Evolutionary conservation across 331 rosid species (phyloP).

Genomic region (Acacia pycnantha): DNA sequence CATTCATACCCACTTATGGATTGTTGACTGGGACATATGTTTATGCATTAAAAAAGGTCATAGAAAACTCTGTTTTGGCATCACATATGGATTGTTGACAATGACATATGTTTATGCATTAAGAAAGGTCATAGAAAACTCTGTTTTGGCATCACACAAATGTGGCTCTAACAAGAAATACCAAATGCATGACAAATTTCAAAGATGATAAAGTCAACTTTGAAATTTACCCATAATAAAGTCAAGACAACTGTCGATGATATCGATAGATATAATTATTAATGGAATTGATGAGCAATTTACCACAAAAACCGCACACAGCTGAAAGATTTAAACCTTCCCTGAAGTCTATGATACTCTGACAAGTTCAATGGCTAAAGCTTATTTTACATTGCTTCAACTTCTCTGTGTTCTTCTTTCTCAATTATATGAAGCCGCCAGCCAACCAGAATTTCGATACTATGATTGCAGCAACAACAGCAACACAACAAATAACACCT

Average conservation of each 20-base stretch:
- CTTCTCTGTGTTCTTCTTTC: not conserved
- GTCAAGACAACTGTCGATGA: not conserved
- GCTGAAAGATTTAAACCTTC: not conserved
- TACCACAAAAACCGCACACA: not conserved
- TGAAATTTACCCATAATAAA: not conserved
- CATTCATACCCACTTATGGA: no score
- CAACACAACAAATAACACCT: slow-evolving; percentile 38
- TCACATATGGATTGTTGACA: not conserved
- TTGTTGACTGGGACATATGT: not conserved
- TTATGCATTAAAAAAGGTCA: not conserved
- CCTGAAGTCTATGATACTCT: not conserved
- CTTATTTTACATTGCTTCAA: not conserved
- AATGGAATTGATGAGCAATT: not conserved
- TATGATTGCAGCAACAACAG: slow-evolving; percentile 27
- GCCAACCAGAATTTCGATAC: not conserved
- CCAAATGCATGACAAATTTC: not conserved
- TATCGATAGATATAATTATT: not conserved
- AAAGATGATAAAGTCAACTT: not conserved
- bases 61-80: not conserved
- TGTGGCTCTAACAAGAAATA: not conserved
- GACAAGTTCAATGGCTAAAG: not conserved
- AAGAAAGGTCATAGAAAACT: not conserved
- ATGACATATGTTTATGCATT: not conserved
- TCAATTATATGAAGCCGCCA: slow-evolving; percentile 1
- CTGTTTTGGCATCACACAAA: not conserved